Conservation (phyloP, 2,329 filamentous ascomycete genomes). For the Massarina eburnea region DNA sequence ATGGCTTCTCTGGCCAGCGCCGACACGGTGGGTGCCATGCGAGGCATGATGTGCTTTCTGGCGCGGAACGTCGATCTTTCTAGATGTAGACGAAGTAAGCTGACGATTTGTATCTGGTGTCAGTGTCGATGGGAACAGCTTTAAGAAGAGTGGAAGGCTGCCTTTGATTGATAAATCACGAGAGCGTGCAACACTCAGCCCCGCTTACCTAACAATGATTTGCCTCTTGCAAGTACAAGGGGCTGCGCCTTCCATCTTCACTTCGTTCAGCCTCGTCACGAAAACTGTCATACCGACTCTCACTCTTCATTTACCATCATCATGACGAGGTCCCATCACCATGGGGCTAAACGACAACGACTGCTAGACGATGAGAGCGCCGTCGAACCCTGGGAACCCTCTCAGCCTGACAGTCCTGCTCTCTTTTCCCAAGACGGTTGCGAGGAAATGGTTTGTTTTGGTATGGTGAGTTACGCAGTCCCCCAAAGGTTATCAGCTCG, state of each 20-base stretch:
- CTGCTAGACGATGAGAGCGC: not conserved
- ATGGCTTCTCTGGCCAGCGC: constrained; percentile 28
- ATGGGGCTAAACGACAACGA: not conserved
- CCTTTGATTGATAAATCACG: no score
- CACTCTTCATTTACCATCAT: not conserved
- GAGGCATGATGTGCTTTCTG: constrained; percentile 3
- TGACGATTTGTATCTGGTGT: not conserved
- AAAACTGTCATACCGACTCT: not conserved
- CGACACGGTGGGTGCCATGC: constrained; percentile 5
- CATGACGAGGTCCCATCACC: not conserved
- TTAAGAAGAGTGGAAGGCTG: no score
- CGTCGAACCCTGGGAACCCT: no score
- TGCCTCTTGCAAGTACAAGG: not conserved
- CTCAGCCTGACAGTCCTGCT: not conserved
- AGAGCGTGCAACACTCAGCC: not conserved
- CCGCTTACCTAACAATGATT: not conserved
- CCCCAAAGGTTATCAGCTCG: no score
- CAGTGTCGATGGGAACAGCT: no score
- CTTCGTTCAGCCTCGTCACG: not conserved
- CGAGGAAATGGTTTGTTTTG: constrained; percentile 18
- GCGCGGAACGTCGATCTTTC: not conserved
- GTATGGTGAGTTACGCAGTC: constrained; percentile 19
- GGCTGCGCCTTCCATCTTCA: not conserved
- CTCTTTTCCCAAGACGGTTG: not conserved
- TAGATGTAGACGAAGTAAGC: not conserved